Conservation (phyloP, 257 asterid genomes). For the Craterostigma plantagineum region DNA sequence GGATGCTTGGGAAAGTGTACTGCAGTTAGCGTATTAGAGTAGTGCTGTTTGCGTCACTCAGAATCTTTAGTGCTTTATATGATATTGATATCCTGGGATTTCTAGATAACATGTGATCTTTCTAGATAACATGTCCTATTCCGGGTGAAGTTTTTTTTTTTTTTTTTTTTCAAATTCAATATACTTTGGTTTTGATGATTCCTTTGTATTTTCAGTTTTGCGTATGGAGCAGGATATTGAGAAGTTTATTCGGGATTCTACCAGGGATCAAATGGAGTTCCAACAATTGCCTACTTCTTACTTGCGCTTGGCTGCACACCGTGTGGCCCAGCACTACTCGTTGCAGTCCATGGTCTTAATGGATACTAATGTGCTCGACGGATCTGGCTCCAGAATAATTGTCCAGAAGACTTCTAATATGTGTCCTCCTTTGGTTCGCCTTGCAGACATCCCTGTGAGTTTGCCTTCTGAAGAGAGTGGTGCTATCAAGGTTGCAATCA, state of each 20-base stretch:
- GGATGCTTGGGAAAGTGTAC: too few species aligned
- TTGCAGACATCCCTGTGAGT: slow-evolving; percentile 50
- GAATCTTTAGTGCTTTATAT: too few species aligned
- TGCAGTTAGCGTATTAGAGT: too few species aligned
- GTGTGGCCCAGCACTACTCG: slow-evolving; percentile 97
- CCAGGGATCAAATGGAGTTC: slow-evolving; percentile 88
- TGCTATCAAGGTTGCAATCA: slow-evolving; percentile 50
- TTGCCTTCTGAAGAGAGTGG: slow-evolving; percentile 40
- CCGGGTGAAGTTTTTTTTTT: too few species aligned
- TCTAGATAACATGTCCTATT: too few species aligned
- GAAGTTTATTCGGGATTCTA: slow-evolving; percentile 73
- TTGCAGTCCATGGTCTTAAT: slow-evolving; percentile 87
- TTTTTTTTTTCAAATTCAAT: too few species aligned
- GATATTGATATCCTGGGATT: too few species aligned
- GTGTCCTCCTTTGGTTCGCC: slow-evolving; percentile 63
- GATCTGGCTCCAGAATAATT: slow-evolving; percentile 82
- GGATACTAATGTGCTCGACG: slow-evolving; percentile 82
- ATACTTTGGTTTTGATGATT: neutral
- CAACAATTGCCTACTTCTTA: slow-evolving; percentile 93
- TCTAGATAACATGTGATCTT: too few species aligned
- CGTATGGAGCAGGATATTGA: slow-evolving; percentile 96
- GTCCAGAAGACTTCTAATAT: slow-evolving; percentile 56
- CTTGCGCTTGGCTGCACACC: slow-evolving; percentile 97
- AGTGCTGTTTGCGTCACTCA: too few species aligned
- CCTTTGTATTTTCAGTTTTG: slow-evolving; percentile 34